phyloP scores from a whole-genome alignment of 164 flowering plant species.

The Chimonanthus salicifolius region DNA sequence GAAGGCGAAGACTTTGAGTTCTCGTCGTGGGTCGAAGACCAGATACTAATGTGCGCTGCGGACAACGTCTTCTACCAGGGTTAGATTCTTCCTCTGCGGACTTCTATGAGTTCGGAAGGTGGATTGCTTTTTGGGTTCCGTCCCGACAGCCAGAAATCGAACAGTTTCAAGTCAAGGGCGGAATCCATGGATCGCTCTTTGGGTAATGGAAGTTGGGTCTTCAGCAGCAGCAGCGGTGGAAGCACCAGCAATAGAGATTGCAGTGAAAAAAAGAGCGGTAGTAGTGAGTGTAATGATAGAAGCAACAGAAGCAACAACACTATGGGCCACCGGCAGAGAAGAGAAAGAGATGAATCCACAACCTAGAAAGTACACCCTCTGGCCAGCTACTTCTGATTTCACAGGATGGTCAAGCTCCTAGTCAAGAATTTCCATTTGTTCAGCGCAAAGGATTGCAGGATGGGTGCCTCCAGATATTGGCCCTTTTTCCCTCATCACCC shows the following conservation, averaged over 20 bases:
- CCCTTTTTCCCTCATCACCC: too few species aligned
- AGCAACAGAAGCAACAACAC: slow-evolving; percentile 8
- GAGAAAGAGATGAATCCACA: too few species aligned
- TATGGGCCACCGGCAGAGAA: too few species aligned
- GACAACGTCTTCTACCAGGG: slow-evolving; percentile 76
- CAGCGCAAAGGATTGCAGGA: too few species aligned
- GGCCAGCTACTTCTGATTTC: too few species aligned
- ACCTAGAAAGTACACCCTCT: too few species aligned
- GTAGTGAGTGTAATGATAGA: not conserved
- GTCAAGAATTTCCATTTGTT: too few species aligned
- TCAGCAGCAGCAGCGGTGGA: slow-evolving; percentile 11
- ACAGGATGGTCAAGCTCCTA: too few species aligned
- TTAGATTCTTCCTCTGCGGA: slow-evolving; percentile 65
- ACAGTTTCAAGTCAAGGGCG: slow-evolving; percentile 33
- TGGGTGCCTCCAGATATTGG: too few species aligned
- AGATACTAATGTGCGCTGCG: slow-evolving; percentile 49
- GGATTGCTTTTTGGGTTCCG: slow-evolving; percentile 10
- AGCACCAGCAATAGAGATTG: slow-evolving; percentile 26
- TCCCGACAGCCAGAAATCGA: slow-evolving; percentile 4
- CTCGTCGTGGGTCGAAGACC: slow-evolving; percentile 19
- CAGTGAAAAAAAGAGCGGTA: slow-evolving; percentile 1
- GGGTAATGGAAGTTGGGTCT: too few species aligned
- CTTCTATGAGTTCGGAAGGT: slow-evolving; percentile 44
- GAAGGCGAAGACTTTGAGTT: slow-evolving; percentile 44
- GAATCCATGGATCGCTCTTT: slow-evolving; percentile 48